Conservation (phyloP, 2,329 filamentous ascomycete genomes). For the Fusarium robinianum region DNA sequence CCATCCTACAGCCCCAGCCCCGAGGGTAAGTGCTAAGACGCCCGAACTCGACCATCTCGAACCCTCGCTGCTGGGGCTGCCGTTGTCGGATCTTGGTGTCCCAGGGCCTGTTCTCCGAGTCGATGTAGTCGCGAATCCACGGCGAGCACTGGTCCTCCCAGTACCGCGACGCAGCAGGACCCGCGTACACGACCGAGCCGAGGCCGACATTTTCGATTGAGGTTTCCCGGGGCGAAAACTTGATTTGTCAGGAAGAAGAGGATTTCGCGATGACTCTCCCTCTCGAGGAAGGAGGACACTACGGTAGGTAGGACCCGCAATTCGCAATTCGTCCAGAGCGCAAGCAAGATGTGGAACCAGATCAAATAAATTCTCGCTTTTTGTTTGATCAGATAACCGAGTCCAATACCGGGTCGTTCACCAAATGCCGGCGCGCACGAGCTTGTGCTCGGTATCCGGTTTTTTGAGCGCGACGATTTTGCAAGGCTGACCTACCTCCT, state of each 20-base stretch:
- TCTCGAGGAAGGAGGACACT: background rate
- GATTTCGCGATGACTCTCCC: background rate
- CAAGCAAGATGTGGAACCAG: constrained; percentile 18
- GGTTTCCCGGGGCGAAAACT: background rate
- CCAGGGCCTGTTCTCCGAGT: constrained; percentile 12
- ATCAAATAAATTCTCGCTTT: too few relatives aligned
- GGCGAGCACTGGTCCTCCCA: constrained; percentile 15
- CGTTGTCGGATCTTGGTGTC: constrained; percentile 6
- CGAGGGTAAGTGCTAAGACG: constrained; percentile 46
- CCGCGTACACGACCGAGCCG: constrained; percentile 8
- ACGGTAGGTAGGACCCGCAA: constrained; percentile 5
- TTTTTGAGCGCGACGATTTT: constrained; percentile 1
- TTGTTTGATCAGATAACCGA: constrained; percentile 13
- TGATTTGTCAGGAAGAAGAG: background rate
- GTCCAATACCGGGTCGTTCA: too few relatives aligned
- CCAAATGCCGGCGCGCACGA: too few relatives aligned
- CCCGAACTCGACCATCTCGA: constrained; percentile 39
- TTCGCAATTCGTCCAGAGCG: too few relatives aligned
- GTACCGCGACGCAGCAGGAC: constrained; percentile 24
- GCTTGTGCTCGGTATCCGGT: constrained; percentile 2
- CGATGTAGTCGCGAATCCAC: constrained; percentile 19
- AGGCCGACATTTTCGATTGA: background rate
- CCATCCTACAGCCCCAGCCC: constrained; percentile 49
- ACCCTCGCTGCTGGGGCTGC: constrained; percentile 7
- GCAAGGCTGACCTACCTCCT: too few relatives aligned